These are phyloP conservation scores for Coniophora puteana DNA, from an alignment of 1,284 basidiomycete species.

Conservation along the genomic window DNA sequence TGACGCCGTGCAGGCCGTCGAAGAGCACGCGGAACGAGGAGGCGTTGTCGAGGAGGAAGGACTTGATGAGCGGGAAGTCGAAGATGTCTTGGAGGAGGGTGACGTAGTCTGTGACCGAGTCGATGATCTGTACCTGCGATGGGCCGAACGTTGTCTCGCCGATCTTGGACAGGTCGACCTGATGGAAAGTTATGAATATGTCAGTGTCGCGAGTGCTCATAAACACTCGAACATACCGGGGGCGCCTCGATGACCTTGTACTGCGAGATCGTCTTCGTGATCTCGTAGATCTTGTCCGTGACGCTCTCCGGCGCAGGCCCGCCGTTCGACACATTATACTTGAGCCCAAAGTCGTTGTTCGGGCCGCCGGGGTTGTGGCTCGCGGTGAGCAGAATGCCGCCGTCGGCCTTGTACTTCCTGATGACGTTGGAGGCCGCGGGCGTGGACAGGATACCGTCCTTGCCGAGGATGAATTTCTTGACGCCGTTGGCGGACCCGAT, in stretches of 20 bases:
- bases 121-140: constrained; percentile 86
- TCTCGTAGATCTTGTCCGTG: constrained; percentile 91
- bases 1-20: constrained; percentile 96
- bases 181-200: constrained; percentile 9
- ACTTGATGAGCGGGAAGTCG: constrained; percentile 91
- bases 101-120: constrained; percentile 92
- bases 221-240: constrained; percentile 63
- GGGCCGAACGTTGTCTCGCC: constrained; percentile 82
- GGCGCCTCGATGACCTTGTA: constrained; percentile 87
- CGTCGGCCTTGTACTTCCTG: constrained; percentile 92
- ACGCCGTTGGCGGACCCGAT: constrained; percentile 92
- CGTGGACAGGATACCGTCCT: constrained; percentile 91
- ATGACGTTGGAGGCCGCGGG: constrained; percentile 97
- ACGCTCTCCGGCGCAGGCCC: constrained; percentile 95
- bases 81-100: constrained; percentile 86
- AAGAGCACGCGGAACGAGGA: constrained; percentile 87
- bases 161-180: constrained; percentile 85
- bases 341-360: constrained; percentile 98
- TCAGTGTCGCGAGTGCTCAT: neutral
- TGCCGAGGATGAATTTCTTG: constrained; percentile 84
- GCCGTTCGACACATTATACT: constrained; percentile 97
- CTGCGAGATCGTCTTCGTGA: constrained; percentile 80
- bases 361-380: constrained; percentile 98
- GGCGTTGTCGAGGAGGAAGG: constrained; percentile 74
- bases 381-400: constrained; percentile 97